Evolutionary conservation across 1,284 basidiomycete genomes (phyloP).

Genomic region (Pisolithus thermaeus): DNA sequence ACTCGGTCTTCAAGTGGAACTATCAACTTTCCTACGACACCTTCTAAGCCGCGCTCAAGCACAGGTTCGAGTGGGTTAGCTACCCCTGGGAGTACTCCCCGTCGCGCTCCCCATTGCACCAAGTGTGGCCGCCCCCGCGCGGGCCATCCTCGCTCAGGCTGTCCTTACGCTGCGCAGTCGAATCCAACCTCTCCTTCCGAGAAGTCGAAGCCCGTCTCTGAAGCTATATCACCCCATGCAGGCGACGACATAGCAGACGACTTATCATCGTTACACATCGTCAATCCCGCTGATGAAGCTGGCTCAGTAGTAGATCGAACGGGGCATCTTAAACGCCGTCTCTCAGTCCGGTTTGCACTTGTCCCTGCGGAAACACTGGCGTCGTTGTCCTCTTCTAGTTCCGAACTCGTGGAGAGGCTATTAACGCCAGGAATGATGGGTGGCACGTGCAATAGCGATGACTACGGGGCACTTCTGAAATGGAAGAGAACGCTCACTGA

Average conservation of each 20-base stretch:
- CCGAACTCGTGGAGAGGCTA: conserved; percentile 27
- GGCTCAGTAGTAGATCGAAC: conserved; percentile 1
- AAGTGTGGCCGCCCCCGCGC: conserved; percentile 47
- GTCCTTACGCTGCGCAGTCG: conserved; percentile 34
- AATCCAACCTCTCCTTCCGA: conserved; percentile 21
- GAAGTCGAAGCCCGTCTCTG: conserved; percentile 2
- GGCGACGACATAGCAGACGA: conserved; percentile 20
- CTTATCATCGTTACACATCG: conserved; percentile 28
- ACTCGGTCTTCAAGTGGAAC: conserved; percentile 23
- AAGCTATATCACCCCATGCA: background rate
- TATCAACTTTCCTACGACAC: conserved; percentile 19
- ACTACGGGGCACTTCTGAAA: conserved; percentile 16
- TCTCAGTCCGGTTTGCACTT: conserved; percentile 28
- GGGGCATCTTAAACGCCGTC: conserved; percentile 11
- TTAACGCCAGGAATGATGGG: conserved; percentile 28
- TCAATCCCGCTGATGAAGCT: conserved; percentile 18
- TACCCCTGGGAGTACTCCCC: conserved; percentile 18
- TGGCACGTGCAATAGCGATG: conserved; percentile 12
- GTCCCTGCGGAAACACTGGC: conserved; percentile 29
- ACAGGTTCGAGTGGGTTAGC: conserved; percentile 3
- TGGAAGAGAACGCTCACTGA: conserved; percentile 23
- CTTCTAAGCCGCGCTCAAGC: conserved; percentile 14
- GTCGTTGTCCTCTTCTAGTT: conserved; percentile 24
- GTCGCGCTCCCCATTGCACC: conserved; percentile 44
- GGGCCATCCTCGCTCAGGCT: conserved; percentile 55